phyloP scores from a whole-genome alignment of 1,284 basidiomycete species.

The Cryptococcus amylolentus region DNA sequence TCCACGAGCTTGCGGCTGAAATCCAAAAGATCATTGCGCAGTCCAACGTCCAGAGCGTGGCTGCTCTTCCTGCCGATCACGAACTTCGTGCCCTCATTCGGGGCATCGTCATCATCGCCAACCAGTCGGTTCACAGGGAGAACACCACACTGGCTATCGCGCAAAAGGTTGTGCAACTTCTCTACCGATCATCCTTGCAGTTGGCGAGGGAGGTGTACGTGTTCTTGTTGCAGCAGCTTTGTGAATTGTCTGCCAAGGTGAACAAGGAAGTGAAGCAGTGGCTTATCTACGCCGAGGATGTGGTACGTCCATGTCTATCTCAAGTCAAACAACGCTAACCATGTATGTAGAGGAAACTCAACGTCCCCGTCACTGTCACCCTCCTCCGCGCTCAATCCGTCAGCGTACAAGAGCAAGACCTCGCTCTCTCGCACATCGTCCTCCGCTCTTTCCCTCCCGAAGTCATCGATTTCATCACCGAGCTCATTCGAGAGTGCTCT shows the following conservation, averaged over 20 bases:
- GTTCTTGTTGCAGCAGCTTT: slow-evolving; percentile 80
- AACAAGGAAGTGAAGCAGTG: slow-evolving; percentile 96
- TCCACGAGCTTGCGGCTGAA: slow-evolving; percentile 66
- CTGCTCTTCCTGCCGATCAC: slow-evolving; percentile 71
- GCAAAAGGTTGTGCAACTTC: slow-evolving; percentile 57
- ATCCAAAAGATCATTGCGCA: slow-evolving; percentile 73
- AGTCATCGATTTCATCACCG: slow-evolving; percentile 77
- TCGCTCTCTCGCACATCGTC: slow-evolving; percentile 85
- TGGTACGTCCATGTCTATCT: slow-evolving; percentile 56
- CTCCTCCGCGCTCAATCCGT: slow-evolving; percentile 81
- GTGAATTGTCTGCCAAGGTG: slow-evolving; percentile 84
- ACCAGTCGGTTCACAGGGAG: slow-evolving; percentile 71
- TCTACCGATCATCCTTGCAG: slow-evolving; percentile 79
- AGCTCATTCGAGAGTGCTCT: slow-evolving; percentile 81
- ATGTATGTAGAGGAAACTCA: slow-evolving; percentile 76
- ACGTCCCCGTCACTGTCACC: slow-evolving; percentile 87
- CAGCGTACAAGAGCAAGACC: slow-evolving; percentile 74
- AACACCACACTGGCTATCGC: slow-evolving; percentile 88
- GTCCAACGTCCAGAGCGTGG: slow-evolving; percentile 60
- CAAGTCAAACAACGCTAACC: slow-evolving; percentile 1
- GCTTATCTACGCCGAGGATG: slow-evolving; percentile 95
- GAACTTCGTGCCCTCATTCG: slow-evolving; percentile 80
- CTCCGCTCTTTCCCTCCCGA: slow-evolving; percentile 68
- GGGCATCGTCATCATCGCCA: slow-evolving; percentile 74
- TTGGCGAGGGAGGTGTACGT: slow-evolving; percentile 89